These are phyloP conservation scores for Aristolochia californica DNA, from an alignment of 164 flowering plant genomes.

Conservation along the genomic window DNA sequence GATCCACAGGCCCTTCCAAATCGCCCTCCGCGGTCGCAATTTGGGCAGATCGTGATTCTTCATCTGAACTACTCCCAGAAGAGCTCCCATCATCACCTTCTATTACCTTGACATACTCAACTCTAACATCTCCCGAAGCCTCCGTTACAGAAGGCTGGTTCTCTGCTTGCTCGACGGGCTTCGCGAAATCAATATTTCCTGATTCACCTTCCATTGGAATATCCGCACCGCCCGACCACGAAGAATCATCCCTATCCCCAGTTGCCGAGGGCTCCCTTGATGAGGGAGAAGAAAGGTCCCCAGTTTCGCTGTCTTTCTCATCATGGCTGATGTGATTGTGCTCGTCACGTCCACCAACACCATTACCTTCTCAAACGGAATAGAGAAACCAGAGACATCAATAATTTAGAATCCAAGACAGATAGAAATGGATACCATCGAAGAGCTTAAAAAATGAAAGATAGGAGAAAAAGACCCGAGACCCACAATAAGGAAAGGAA, in stretches of 20 bases:
- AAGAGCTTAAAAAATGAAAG: background rate
- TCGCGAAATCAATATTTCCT: background rate
- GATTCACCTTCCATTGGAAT: background rate
- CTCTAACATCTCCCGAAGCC: background rate
- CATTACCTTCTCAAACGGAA: slow-evolving; percentile 26
- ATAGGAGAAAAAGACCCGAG: background rate
- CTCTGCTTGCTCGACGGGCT: too few species aligned
- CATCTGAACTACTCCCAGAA: slow-evolving; percentile 2
- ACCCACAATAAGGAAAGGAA: background rate
- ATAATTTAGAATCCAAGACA: slow-evolving; percentile 9
- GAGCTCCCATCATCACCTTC: too few species aligned
- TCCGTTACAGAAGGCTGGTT: too few species aligned
- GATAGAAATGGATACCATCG: background rate
- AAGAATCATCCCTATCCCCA: background rate
- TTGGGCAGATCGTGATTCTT: background rate
- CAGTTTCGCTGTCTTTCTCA: slow-evolving; percentile 4
- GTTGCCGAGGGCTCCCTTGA: background rate
- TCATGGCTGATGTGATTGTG: background rate
- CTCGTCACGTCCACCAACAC: slow-evolving; percentile 19
- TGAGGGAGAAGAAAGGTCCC: slow-evolving; percentile 3
- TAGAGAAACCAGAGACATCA: slow-evolving; percentile 12
- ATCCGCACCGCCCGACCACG: background rate
- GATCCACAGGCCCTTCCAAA: background rate
- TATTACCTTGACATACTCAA: background rate
- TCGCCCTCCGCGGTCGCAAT: background rate